Conservation (phyloP, 2,329 filamentous ascomycete species). For the Rhynchosporium agropyri region DNA sequence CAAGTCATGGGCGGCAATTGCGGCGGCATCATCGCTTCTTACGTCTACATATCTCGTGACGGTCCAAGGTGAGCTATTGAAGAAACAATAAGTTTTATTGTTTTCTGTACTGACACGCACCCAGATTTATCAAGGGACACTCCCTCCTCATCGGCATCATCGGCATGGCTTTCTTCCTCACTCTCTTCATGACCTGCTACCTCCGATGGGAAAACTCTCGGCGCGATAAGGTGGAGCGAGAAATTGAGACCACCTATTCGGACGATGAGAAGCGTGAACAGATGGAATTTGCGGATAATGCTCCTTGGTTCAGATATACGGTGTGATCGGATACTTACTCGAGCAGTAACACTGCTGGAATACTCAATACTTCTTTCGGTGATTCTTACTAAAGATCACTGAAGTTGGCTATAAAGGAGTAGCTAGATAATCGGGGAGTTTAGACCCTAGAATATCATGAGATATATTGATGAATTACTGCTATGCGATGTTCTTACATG, state of each 20-base stretch:
- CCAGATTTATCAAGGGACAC: slow-evolving; percentile 28
- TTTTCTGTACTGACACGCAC: not conserved
- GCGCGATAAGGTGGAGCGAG: slow-evolving; percentile 42
- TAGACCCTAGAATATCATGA: too few relatives aligned
- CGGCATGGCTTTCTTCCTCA: slow-evolving; percentile 42
- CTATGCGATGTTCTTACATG: too few relatives aligned
- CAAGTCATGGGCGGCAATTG: slow-evolving; percentile 51
- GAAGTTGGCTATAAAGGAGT: too few relatives aligned
- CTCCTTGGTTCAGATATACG: slow-evolving; percentile 26
- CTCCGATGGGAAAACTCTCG: slow-evolving; percentile 50
- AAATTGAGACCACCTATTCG: not conserved
- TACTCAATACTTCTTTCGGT: not conserved
- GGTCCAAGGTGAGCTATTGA: slow-evolving; percentile 11
- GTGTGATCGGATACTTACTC: not conserved
- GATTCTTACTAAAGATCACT: not conserved
- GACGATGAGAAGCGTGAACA: slow-evolving; percentile 21
- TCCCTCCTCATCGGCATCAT: slow-evolving; percentile 40
- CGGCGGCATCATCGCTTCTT: slow-evolving; percentile 28
- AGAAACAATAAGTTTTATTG: not conserved
- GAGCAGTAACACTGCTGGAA: not conserved
- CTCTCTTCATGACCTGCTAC: slow-evolving; percentile 46
- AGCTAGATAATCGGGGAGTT: too few relatives aligned
- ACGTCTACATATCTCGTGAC: slow-evolving; percentile 24
- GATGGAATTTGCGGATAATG: slow-evolving; percentile 23
- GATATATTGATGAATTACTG: too few relatives aligned